Percentiles rank a stretch among this genome's conserved stretches.
Conservation (phyloP, 2,329 filamentous ascomycete species). For the Hirsutella thompsonii region DNA sequence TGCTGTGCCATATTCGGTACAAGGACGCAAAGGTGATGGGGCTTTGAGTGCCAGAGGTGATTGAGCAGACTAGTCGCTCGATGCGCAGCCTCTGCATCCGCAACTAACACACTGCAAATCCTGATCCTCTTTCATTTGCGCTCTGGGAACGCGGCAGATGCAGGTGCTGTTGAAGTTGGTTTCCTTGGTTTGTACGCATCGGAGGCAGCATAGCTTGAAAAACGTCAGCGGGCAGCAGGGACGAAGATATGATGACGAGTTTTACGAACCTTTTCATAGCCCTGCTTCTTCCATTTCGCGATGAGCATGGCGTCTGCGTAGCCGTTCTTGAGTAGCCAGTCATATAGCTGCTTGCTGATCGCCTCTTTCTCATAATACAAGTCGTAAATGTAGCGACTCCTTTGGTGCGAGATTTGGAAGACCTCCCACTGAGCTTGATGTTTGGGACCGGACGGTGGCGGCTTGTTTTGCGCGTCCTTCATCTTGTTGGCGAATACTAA, state of each 20-base stretch:
- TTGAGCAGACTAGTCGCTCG: slow-evolving; percentile 49
- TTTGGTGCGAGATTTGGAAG: slow-evolving; percentile 92
- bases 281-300: slow-evolving; percentile 99
- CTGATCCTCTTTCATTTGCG: slow-evolving; percentile 79
- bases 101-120: slow-evolving; percentile 91
- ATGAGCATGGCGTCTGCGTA: slow-evolving; percentile 94
- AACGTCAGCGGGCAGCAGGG: slow-evolving; percentile 11
- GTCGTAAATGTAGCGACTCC: slow-evolving; percentile 88
- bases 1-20: no score
- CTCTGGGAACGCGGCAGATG: slow-evolving; percentile 86
- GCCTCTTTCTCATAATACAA: slow-evolving; percentile 97
- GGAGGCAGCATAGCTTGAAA: slow-evolving; percentile 71
- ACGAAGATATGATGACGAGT: not conserved
- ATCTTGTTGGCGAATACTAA: slow-evolving; percentile 82
- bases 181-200: slow-evolving; percentile 98
- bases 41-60: no score
- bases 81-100: slow-evolving; percentile 83
- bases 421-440: slow-evolving; percentile 94
- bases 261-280: slow-evolving; percentile 77
- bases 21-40: not conserved
- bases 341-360: slow-evolving; percentile 83
- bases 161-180: slow-evolving; percentile 98
- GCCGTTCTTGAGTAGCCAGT: slow-evolving; percentile 91
- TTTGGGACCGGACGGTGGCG: slow-evolving; percentile 65
- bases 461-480: slow-evolving; percentile 89